Conservation (phyloP, 2,329 filamentous ascomycete genomes). For the Decorospora gaudefroyi region DNA sequence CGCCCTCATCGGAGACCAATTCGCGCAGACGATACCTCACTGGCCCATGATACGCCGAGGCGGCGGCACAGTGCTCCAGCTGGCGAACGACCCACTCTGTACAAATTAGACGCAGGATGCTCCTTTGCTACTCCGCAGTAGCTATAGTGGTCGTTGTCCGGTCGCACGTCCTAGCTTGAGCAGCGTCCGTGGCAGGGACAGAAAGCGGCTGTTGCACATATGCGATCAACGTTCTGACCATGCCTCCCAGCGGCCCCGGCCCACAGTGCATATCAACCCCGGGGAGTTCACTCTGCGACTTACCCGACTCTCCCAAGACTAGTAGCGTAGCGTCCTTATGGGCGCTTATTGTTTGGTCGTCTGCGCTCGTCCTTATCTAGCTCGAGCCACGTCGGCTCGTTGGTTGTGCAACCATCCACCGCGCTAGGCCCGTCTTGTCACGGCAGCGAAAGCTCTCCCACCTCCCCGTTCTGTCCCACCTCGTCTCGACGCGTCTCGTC, state of each 20-base stretch:
- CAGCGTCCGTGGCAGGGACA: constrained; percentile 14
- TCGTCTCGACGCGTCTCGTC: constrained; percentile 19
- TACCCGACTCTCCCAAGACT: constrained; percentile 13
- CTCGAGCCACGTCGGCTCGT: constrained; percentile 23
- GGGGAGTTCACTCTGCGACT: constrained; percentile 8
- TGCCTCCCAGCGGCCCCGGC: constrained; percentile 16
- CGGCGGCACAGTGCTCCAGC: constrained; percentile 31
- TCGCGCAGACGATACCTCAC: constrained; percentile 18
- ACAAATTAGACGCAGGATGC: constrained; percentile 37
- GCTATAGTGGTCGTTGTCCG: constrained; percentile 27
- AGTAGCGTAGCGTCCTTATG: constrained; percentile 22
- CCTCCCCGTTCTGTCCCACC: constrained; percentile 14
- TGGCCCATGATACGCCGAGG: constrained; percentile 30
- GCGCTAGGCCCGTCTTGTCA: constrained; percentile 19
- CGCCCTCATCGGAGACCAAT: constrained; percentile 19
- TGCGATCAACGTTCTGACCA: constrained; percentile 12
- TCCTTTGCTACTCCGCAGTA: constrained; percentile 33
- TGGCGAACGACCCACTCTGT: constrained; percentile 17
- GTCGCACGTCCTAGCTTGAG: constrained; percentile 19
- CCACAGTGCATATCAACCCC: constrained; percentile 7
- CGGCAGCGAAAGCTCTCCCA: constrained; percentile 11
- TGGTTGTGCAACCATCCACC: constrained; percentile 9
- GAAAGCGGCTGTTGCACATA: constrained; percentile 29
- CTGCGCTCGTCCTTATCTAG: constrained; percentile 23
- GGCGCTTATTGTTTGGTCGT: constrained; percentile 30